phyloP scores from a whole-genome alignment of 768 basidiomycete species.

The Rhizopogon roseolus region DNA sequence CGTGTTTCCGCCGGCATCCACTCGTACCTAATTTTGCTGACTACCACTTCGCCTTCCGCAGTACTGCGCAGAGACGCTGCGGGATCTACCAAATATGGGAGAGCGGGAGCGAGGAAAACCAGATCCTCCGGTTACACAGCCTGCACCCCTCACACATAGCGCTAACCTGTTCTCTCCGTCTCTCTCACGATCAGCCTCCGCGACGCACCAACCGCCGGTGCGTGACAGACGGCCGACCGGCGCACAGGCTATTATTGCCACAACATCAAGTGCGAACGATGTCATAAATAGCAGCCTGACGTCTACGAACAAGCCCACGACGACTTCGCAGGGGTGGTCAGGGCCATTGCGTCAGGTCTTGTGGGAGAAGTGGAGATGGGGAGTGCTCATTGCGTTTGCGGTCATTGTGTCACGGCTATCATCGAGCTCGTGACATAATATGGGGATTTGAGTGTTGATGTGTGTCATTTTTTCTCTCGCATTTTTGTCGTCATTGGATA shows the following conservation, averaged over 20 bases:
- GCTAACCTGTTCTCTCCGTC: slow-evolving; percentile 12
- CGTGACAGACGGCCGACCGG: slow-evolving; percentile 15
- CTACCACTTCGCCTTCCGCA: slow-evolving; percentile 28
- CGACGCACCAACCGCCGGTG: slow-evolving; percentile 17
- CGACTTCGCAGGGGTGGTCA: slow-evolving; percentile 46
- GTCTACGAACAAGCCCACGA: slow-evolving; percentile 23
- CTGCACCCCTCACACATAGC: slow-evolving; percentile 12
- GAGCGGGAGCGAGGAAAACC: slow-evolving; percentile 63
- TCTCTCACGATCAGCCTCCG: slow-evolving; percentile 14
- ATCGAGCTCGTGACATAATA: slow-evolving; percentile 33
- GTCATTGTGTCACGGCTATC: slow-evolving; percentile 76
- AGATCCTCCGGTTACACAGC: slow-evolving; percentile 21
- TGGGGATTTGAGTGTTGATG: not conserved
- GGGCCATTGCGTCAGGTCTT: slow-evolving; percentile 59
- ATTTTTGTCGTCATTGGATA: not conserved
- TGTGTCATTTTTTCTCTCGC: slow-evolving; percentile 7
- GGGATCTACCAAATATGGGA: slow-evolving; percentile 92
- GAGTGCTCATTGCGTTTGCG: slow-evolving; percentile 70
- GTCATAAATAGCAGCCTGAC: slow-evolving; percentile 9
- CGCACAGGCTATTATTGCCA: slow-evolving; percentile 2
- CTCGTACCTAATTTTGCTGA: slow-evolving; percentile 14
- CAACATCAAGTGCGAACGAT: slow-evolving; percentile 8
- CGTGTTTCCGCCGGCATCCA: slow-evolving; percentile 7
- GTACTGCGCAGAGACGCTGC: slow-evolving; percentile 64
- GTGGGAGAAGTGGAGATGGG: slow-evolving; percentile 86